Base-by-base conservation (phyloP, 306 rosid genomes). In the Ammopiptanthus mongolicus region DNA sequence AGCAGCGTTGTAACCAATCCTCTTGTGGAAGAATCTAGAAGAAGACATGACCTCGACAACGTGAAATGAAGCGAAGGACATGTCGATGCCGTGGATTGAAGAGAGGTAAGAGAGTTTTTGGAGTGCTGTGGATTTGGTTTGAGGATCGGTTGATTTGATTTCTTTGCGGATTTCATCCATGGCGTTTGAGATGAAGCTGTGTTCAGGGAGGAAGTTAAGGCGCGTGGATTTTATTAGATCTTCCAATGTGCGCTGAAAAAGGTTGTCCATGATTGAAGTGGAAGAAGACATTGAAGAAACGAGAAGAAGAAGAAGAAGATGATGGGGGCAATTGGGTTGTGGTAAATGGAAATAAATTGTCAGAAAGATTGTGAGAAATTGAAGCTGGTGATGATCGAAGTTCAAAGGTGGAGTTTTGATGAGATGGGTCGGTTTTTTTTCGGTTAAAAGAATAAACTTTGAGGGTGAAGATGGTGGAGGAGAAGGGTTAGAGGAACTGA, bases 21-120 rank as follows among this genome's bases (percentile, higher is more conserved):
- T 83, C 87, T 95, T 95, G 80, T 91, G 93, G 14, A 81, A 65
- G 75, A 91, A 91, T n/a, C 88, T 84, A 0, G 93, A 67, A 42
- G 96, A 87, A 5, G 98, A 95, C 90, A 95, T 89, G 60, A 95
- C 92, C 87, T 95, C 98, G 3, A 95, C 97, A 69, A 90, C 97
- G 73, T 91, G 96, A 74, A 95, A 92, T 11, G 93, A 78, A 3
- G 98, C 97, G 90, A 93, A 95, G 2, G 96, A 87, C 97, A 95
- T 91, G 80, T 91, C 96, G 77, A 80, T 36, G 71, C 83, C 90
- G 65, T 95, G 84, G 44, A 91, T 81, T 66, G 92, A 69, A 66
- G 82, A 82, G 65, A 95, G 96, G 76, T 88, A 95, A 11, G 91
- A 75, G 69, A 95, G 95, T 53, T 92, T 95, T 4, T 87, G 91